Percentiles rank a stretch among this genome's conserved stretches.
These are phyloP conservation scores for Raphanus sativus DNA, from an alignment of 345 rosid genomes.

Conservation along the genomic window DNA sequence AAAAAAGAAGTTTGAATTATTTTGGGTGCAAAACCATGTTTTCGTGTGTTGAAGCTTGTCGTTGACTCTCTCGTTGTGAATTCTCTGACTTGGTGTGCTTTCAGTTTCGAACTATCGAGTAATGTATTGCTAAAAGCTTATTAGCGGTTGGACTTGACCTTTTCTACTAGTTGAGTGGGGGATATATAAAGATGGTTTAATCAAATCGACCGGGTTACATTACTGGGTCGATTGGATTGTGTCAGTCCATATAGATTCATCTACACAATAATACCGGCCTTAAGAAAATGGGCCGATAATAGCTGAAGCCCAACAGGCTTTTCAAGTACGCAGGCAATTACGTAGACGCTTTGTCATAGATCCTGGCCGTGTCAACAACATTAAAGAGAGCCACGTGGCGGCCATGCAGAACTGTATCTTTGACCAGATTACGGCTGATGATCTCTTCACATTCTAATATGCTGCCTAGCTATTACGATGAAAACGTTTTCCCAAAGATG, in stretches of 20 bases:
- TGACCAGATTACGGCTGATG: not conserved
- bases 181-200: not conserved
- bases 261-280: not conserved
- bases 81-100: not conserved
- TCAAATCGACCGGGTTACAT: not conserved
- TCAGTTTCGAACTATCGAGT: not conserved
- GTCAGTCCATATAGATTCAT: not conserved
- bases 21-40: not conserved
- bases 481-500: too few species aligned
- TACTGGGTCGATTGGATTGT: not conserved
- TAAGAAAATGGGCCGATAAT: not conserved
- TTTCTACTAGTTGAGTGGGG: not conserved
- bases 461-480: too few species aligned
- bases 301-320: not conserved
- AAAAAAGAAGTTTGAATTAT: not conserved
- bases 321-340: conserved; percentile 1
- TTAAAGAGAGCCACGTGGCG: conserved; percentile 14
- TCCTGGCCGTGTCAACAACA: not conserved
- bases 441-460: not conserved
- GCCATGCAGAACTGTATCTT: conserved; percentile 1
- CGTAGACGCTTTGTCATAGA: conserved; percentile 11
- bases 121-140: not conserved
- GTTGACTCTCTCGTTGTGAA: not conserved
- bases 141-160: not conserved
- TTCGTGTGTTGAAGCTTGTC: conserved; percentile 12